Percentiles rank a stretch among this genome's conserved stretches.
These are phyloP conservation scores for Daldinia sp. DNA, from an alignment of 2,329 filamentous ascomycete genomes.

Conservation along the genomic window DNA sequence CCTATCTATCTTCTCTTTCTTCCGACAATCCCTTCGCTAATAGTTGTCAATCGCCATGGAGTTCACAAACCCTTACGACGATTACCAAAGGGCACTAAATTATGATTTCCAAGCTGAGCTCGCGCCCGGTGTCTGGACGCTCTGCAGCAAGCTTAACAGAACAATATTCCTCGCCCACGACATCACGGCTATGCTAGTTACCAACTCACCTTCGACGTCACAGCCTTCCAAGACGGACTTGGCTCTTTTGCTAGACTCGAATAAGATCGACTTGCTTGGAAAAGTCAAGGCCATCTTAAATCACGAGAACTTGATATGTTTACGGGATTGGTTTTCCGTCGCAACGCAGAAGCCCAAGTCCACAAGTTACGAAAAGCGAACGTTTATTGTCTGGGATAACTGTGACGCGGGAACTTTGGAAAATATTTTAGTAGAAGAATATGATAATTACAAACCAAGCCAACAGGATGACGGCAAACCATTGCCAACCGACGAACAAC, in stretches of 20 bases:
- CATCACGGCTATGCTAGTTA: conserved; percentile 37
- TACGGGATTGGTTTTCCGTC: conserved; percentile 50
- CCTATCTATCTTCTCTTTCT: conserved; percentile 9
- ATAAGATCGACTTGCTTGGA: conserved; percentile 39
- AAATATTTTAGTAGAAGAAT: conserved; percentile 33
- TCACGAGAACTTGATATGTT: conserved; percentile 59
- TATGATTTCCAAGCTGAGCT: conserved; percentile 45
- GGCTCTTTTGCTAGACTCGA: conserved; percentile 29
- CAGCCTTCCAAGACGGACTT: conserved; percentile 3
- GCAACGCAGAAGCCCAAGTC: conserved; percentile 34
- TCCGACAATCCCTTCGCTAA: neutral
- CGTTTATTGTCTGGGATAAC: conserved; percentile 56
- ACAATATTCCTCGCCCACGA: conserved; percentile 44
- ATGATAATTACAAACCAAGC: conserved; percentile 8
- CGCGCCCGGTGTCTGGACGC: conserved; percentile 42
- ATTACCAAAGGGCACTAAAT: conserved; percentile 16
- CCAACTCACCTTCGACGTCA: neutral
- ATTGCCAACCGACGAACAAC: neutral
- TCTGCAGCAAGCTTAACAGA: conserved; percentile 40
- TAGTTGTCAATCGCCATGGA: conserved; percentile 15
- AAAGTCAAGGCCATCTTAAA: conserved; percentile 52
- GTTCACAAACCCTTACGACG: conserved; percentile 26
- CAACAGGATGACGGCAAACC: neutral
- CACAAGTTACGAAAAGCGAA: conserved; percentile 9
- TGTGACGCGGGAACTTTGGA: conserved; percentile 60